Conservation (phyloP, 495 filamentous ascomycete species). For the Choiromyces venosus region DNA sequence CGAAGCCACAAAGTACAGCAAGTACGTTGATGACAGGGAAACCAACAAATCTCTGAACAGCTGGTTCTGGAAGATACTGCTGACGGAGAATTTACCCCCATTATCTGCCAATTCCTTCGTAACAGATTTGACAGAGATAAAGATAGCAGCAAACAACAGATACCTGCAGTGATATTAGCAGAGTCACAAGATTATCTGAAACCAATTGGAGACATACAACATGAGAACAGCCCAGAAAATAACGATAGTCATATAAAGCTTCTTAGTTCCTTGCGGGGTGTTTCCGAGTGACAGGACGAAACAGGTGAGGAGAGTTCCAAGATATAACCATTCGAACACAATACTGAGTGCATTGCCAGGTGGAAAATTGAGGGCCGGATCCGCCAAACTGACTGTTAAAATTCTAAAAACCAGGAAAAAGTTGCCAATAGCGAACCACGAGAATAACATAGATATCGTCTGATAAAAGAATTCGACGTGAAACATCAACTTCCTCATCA, state of each 20-base stretch:
- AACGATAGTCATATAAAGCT: slow-evolving; percentile 93
- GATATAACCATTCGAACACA: slow-evolving; percentile 94
- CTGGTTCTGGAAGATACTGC: slow-evolving; percentile 72
- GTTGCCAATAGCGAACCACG: slow-evolving; percentile 98
- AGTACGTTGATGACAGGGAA: slow-evolving; percentile 82
- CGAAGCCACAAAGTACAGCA: slow-evolving; percentile 87
- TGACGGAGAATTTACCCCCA: slow-evolving; percentile 54
- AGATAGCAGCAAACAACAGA: slow-evolving; percentile 88
- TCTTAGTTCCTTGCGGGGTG: slow-evolving; percentile 86
- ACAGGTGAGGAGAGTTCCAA: slow-evolving; percentile 83
- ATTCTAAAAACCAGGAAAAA: slow-evolving; percentile 99
- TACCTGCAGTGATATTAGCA: slow-evolving; percentile 53
- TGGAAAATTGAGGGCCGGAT: slow-evolving; percentile 60
- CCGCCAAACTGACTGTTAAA: slow-evolving; percentile 75
- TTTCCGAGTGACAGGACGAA: slow-evolving; percentile 95
- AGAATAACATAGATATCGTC: slow-evolving; percentile 92
- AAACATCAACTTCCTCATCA: slow-evolving; percentile 81
- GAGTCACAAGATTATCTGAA: slow-evolving; percentile 4
- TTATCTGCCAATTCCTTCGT: slow-evolving; percentile 55
- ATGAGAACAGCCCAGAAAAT: slow-evolving; percentile 96
- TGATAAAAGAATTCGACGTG: slow-evolving; percentile 90
- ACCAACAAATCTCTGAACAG: slow-evolving; percentile 93
- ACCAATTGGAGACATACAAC: slow-evolving; percentile 52
- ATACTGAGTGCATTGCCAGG: slow-evolving; percentile 74
- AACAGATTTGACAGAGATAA: slow-evolving; percentile 85